These are phyloP conservation scores for Metarhizium guizhouense DNA, from an alignment of 2,329 filamentous ascomycete genomes.

Conservation along the genomic window DNA sequence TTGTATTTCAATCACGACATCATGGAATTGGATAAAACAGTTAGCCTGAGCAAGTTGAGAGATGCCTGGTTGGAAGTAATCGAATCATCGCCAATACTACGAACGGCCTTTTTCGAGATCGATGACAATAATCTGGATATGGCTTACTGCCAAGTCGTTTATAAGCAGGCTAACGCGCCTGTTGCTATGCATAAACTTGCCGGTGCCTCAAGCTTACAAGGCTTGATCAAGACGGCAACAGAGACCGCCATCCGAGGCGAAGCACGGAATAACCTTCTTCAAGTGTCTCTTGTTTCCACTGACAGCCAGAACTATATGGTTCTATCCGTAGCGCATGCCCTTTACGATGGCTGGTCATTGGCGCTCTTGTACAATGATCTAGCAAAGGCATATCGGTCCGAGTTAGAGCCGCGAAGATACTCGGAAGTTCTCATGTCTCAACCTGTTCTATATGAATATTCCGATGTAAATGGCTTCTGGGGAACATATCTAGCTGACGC, in stretches of 20 bases:
- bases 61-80: slow-evolving; percentile 55
- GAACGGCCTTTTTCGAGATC: slow-evolving; percentile 63
- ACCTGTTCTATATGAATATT: slow-evolving; percentile 2
- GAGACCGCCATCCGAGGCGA: slow-evolving; percentile 24
- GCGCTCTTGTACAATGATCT: slow-evolving; percentile 65
- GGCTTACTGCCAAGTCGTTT: slow-evolving; percentile 41
- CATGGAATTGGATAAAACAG: slow-evolving; percentile 45
- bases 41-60: slow-evolving; percentile 48
- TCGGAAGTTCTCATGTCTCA: slow-evolving; percentile 11
- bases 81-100: slow-evolving; percentile 56
- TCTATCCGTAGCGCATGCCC: slow-evolving; percentile 72
- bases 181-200: slow-evolving; percentile 17
- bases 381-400: slow-evolving; percentile 48
- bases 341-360: slow-evolving; percentile 87
- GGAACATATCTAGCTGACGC: slow-evolving; percentile 50
- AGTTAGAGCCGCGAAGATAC: slow-evolving; percentile 30
- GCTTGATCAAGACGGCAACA: slow-evolving; percentile 27
- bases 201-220: slow-evolving; percentile 23
- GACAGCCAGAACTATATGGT: slow-evolving; percentile 34
- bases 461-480: slow-evolving; percentile 53
- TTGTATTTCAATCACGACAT: slow-evolving; percentile 84
- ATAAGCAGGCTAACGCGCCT: slow-evolving; percentile 12
- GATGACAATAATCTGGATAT: slow-evolving; percentile 47
- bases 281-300: slow-evolving; percentile 33
- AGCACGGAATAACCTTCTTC: slow-evolving; percentile 35